Evolutionary conservation across 345 rosid genomes (phyloP).

Genomic region (Salix purpurea): DNA sequence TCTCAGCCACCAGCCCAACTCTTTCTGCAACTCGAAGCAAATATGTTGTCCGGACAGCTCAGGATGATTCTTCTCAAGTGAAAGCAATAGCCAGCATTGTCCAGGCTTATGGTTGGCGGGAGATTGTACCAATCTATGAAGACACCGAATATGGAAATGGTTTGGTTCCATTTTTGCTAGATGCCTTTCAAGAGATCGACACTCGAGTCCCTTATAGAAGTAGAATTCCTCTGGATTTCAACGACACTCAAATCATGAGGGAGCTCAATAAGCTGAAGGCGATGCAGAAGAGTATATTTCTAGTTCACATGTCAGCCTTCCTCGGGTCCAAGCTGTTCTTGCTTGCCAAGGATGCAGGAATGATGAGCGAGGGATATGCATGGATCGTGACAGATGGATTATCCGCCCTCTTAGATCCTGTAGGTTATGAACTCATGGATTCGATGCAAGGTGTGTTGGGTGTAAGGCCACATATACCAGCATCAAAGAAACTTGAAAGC

Average conservation of each 20-base stretch:
- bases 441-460: slow-evolving; percentile 30
- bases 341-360: background rate
- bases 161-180: slow-evolving; percentile 8
- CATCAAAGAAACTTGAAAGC: slow-evolving; percentile 9
- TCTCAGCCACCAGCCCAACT: slow-evolving; percentile 30
- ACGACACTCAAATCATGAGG: background rate
- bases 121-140: slow-evolving; percentile 15
- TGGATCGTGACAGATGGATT: slow-evolving; percentile 21
- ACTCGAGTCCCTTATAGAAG: background rate
- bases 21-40: slow-evolving; percentile 5
- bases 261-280: background rate
- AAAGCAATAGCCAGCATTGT: slow-evolving; percentile 18
- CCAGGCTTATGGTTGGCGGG: background rate
- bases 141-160: slow-evolving; percentile 20
- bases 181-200: slow-evolving; percentile 7
- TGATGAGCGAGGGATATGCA: slow-evolving; percentile 26
- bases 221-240: background rate
- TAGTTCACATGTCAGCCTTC: slow-evolving; percentile 15
- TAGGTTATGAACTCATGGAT: background rate
- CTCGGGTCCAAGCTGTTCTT: slow-evolving; percentile 7
- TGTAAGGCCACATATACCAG: slow-evolving; percentile 16
- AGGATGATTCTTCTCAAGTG: slow-evolving; percentile 27
- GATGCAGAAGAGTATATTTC: background rate
- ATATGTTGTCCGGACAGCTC: slow-evolving; percentile 29
- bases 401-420: slow-evolving; percentile 11